Conservation (phyloP, 805 yeast genomes). For the Pichia heedii region DNA sequence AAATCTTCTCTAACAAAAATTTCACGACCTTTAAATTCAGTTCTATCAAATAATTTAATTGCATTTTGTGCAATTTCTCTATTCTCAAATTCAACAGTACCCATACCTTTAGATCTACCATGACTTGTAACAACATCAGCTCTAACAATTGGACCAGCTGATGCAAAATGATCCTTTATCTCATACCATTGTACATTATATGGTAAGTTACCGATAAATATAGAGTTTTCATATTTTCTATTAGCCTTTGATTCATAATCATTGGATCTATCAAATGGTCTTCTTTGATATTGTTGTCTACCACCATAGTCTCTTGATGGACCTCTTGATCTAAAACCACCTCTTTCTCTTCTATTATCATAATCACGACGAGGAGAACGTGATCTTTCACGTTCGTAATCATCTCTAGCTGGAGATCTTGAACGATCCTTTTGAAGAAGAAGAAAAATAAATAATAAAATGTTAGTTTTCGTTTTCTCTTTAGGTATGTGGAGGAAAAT, state of each 20-base stretch:
- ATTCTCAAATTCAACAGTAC: slow-evolving; percentile 73
- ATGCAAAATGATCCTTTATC: slow-evolving; percentile 49
- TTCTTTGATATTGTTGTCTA: slow-evolving; percentile 9
- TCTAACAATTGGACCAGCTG: slow-evolving; percentile 56
- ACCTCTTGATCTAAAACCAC: slow-evolving; percentile 15
- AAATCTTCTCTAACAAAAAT: slow-evolving; percentile 87
- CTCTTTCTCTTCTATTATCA: slow-evolving; percentile 19
- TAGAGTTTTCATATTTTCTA: slow-evolving; percentile 58
- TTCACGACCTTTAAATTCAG: slow-evolving; percentile 59
- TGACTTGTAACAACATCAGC: slow-evolving; percentile 76
- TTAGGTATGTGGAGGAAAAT: no score
- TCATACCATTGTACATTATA: slow-evolving; percentile 53
- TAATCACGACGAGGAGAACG: slow-evolving; percentile 22
- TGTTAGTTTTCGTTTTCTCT: slow-evolving; percentile 7
- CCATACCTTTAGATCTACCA: slow-evolving; percentile 84
- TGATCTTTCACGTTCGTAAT: slow-evolving; percentile 21
- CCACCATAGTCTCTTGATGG: slow-evolving; percentile 17
- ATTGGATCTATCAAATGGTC: slow-evolving; percentile 12
- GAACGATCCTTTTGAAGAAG: slow-evolving; percentile 18
- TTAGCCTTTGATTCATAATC: slow-evolving; percentile 32
- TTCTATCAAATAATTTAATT: slow-evolving; percentile 58
- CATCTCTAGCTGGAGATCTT: slow-evolving; percentile 27
- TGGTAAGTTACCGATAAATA: slow-evolving; percentile 69
- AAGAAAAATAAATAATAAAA: not conserved
- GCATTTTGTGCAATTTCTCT: slow-evolving; percentile 63